phyloP scores from a whole-genome alignment of 345 rosid genomes.

The Moringa oleifera region DNA sequence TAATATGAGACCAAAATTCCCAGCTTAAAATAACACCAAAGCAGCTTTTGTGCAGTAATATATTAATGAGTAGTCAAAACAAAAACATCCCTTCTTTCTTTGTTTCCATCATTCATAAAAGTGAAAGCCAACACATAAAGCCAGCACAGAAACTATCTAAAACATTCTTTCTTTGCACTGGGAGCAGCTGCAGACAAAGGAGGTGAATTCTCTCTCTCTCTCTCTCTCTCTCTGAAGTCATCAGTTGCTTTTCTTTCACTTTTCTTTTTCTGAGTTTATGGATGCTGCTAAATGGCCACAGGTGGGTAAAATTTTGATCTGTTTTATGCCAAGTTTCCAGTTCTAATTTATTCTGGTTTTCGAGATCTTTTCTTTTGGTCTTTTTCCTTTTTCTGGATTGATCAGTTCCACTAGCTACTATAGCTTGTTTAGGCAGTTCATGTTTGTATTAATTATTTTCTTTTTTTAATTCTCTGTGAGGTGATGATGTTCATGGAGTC shows the following conservation, averaged over 20 bases:
- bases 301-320: conserved; percentile 25
- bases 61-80: conserved; percentile 32
- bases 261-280: conserved; percentile 36
- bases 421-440: too few species aligned
- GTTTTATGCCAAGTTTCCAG: background rate
- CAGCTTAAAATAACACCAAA: conserved; percentile 18
- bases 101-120: conserved; percentile 22
- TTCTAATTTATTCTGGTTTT: conserved; percentile 1
- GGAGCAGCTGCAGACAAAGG: conserved; percentile 46
- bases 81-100: conserved; percentile 11
- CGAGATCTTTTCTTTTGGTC: conserved; percentile 1
- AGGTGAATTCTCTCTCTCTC: conserved; percentile 31
- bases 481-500: conserved; percentile 21
- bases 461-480: conserved; percentile 2
- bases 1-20: conserved; percentile 20
- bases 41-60: conserved; percentile 5
- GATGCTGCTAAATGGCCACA: conserved; percentile 45
- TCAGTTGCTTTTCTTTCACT: conserved; percentile 30
- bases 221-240: conserved; percentile 42
- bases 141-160: conserved; percentile 36
- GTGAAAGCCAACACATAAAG: conserved; percentile 39
- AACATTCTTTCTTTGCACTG: conserved; percentile 49
- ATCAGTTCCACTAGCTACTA: background rate
- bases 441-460: background rate
- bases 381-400: background rate